Evolutionary conservation across 495 filamentous ascomycete species (phyloP).

Genomic region (Penicillium flavigenum): DNA sequence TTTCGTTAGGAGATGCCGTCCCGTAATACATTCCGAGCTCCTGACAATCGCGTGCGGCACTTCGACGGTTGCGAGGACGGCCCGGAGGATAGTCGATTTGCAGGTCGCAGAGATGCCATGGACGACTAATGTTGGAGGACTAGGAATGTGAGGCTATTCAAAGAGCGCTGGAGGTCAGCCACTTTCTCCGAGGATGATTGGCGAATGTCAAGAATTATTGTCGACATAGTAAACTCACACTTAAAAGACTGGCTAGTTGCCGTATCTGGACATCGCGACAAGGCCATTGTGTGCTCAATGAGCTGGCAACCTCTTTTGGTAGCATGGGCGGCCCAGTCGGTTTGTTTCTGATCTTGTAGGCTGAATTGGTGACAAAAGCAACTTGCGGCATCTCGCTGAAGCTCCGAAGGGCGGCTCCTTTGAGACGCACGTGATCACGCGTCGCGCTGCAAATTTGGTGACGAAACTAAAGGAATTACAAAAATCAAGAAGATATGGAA

Average conservation of each 20-base stretch:
- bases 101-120: constrained; percentile 93
- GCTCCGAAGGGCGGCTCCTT: constrained; percentile 13
- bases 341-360: neutral
- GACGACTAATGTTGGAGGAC: constrained; percentile 64
- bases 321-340: constrained; percentile 28
- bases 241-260: constrained; percentile 60
- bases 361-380: neutral
- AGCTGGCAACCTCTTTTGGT: constrained; percentile 38
- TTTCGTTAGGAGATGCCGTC: constrained; percentile 75
- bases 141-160: constrained; percentile 40
- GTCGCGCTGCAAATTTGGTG: constrained; percentile 5
- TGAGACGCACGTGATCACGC: constrained; percentile 11
- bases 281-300: constrained; percentile 54
- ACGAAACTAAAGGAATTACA: neutral
- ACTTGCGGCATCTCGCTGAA: constrained; percentile 4
- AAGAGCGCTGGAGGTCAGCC: constrained; percentile 19
- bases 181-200: neutral
- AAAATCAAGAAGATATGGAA: neutral
- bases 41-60: constrained; percentile 70
- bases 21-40: constrained; percentile 84
- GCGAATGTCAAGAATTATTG: neutral
- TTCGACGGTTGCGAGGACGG: constrained; percentile 55
- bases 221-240: constrained; percentile 43
- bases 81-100: constrained; percentile 69
- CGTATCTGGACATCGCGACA: constrained; percentile 64